phyloP scores from a whole-genome alignment of 352 stramenopile species.

The Hyaloperonospora brassicae region DNA sequence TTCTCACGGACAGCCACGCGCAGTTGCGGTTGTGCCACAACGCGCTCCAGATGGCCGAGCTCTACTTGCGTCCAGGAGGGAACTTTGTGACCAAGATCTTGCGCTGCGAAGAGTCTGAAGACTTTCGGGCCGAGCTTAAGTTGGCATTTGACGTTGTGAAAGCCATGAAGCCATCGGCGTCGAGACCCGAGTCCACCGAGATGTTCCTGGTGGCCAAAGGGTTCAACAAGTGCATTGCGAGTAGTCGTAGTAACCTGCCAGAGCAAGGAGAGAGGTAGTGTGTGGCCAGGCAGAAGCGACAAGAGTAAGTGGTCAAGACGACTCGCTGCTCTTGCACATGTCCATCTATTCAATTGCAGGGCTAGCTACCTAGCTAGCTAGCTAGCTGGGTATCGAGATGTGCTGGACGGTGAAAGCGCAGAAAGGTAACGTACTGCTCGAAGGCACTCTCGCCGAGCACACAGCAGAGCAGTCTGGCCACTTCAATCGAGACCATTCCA shows the following conservation, averaged over 20 bases:
- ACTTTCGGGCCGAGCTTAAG: slow-evolving; percentile 73
- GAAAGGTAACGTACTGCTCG: background rate
- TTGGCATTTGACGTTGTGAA: slow-evolving; percentile 51
- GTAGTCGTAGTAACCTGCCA: background rate
- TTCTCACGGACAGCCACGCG: slow-evolving; percentile 64
- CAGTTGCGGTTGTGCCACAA: slow-evolving; percentile 83
- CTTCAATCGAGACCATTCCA: slow-evolving; percentile 26
- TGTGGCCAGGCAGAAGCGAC: background rate
- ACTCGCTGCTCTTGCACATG: slow-evolving; percentile 15
- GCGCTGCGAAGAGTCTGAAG: slow-evolving; percentile 61
- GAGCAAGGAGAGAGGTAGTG: too few relatives aligned
- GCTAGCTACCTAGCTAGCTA: background rate
- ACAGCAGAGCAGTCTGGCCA: slow-evolving; percentile 15
- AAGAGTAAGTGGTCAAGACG: background rate
- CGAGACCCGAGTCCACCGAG: slow-evolving; percentile 73
- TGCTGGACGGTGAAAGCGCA: slow-evolving; percentile 13
- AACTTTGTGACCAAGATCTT: slow-evolving; percentile 81
- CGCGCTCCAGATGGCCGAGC: slow-evolving; percentile 75
- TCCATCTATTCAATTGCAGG: slow-evolving; percentile 28
- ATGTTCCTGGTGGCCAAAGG: slow-evolving; percentile 79
- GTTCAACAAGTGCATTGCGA: slow-evolving; percentile 27
- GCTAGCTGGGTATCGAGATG: slow-evolving; percentile 7
- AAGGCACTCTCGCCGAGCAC: slow-evolving; percentile 16
- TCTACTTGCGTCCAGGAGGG: slow-evolving; percentile 68
- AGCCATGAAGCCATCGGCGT: slow-evolving; percentile 74